Evolutionary conservation across 2,329 filamentous ascomycete species (phyloP).

Genomic region (Samsoniella hepiali): DNA sequence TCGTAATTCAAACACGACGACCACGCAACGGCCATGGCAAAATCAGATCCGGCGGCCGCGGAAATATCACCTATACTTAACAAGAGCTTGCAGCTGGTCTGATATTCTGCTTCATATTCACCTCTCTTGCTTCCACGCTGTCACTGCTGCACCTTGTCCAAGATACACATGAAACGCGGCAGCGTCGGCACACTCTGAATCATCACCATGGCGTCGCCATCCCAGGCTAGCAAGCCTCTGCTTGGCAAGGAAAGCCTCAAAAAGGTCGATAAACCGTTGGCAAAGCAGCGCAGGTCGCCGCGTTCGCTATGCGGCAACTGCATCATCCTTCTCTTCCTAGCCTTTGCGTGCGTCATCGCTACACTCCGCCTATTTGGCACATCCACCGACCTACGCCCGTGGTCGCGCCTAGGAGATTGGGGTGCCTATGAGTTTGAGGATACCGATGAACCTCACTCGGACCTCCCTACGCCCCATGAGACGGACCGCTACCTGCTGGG

Average conservation of each 20-base stretch:
- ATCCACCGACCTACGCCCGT: constrained; percentile 15
- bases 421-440: constrained; percentile 14
- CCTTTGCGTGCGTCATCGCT: constrained; percentile 12
- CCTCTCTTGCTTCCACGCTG: neutral
- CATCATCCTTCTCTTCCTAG: constrained; percentile 9
- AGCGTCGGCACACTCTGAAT: neutral
- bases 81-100: constrained; percentile 1
- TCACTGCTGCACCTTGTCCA: neutral
- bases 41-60: neutral
- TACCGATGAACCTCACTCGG: neutral
- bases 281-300: neutral
- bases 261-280: neutral
- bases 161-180: neutral
- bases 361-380: constrained; percentile 22
- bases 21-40: neutral
- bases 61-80: neutral
- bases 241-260: neutral
- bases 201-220: neutral
- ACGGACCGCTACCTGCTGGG: constrained; percentile 44
- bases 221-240: neutral
- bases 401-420: constrained; percentile 17
- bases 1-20: constrained; percentile 1
- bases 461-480: constrained; percentile 14
- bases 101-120: neutral
- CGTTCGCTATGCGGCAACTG: constrained; percentile 14